These are phyloP conservation scores for Beauveria caledonica DNA, from an alignment of 2,329 filamentous ascomycete species.

Conservation along the genomic window DNA sequence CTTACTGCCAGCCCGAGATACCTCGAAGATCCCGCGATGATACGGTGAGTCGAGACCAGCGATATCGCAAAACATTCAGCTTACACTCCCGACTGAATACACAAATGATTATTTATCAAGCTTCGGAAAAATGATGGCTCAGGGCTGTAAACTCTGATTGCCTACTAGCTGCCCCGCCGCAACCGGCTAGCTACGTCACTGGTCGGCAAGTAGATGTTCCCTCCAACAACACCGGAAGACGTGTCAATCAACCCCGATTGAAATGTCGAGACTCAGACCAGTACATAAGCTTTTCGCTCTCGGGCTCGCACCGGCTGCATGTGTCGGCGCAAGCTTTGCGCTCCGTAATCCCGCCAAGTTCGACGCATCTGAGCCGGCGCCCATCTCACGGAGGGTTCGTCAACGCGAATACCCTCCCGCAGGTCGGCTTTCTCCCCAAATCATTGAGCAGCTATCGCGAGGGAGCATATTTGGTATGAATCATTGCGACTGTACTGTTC, in stretches of 20 bases:
- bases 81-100: too few species aligned
- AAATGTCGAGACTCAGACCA: conserved; percentile 5
- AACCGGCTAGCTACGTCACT: neutral
- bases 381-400: conserved; percentile 12
- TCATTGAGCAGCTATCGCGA: conserved; percentile 43
- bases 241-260: neutral
- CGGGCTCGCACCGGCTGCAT: conserved; percentile 22
- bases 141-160: neutral
- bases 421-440: conserved; percentile 18
- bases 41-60: too few species aligned
- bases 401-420: conserved; percentile 13
- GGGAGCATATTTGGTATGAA: conserved; percentile 44
- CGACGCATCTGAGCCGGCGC: conserved; percentile 19
- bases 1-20: too few species aligned
- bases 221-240: neutral
- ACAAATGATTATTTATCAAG: too few species aligned
- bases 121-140: too few species aligned
- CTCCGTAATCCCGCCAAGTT: conserved; percentile 21
- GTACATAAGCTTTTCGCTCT: conserved; percentile 11
- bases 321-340: conserved; percentile 19
- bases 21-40: too few species aligned
- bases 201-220: neutral
- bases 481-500: neutral
- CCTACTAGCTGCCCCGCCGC: neutral
- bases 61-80: too few species aligned